Evolutionary conservation across 108 stramenopile genomes (phyloP).

Genomic region (Pseudonitzschia multiseries): DNA sequence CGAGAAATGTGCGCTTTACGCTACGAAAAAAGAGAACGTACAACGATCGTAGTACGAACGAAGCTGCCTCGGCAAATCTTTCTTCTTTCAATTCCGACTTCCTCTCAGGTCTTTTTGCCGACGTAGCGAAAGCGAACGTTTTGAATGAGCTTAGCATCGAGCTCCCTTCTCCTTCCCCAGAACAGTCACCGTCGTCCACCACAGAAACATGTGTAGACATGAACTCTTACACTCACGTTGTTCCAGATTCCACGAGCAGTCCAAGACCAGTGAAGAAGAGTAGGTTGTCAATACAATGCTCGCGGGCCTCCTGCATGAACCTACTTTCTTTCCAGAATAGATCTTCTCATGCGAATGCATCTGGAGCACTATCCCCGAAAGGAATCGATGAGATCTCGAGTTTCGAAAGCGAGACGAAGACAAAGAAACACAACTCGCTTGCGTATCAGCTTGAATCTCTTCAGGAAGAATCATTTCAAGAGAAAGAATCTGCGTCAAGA

Average conservation of each 20-base stretch:
- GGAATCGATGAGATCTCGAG: slow-evolving; percentile 26
- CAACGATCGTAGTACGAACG: background rate
- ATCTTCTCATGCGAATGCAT: background rate
- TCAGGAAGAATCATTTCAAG: background rate
- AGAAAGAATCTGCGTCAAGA: background rate
- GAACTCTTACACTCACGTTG: background rate
- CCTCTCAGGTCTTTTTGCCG: slow-evolving; percentile 55
- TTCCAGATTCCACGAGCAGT: slow-evolving; percentile 5
- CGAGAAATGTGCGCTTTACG: slow-evolving; percentile 8
- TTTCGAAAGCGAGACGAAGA: background rate
- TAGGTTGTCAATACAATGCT: background rate
- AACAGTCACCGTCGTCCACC: background rate
- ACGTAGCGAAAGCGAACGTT: slow-evolving; percentile 45
- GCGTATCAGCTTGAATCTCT: slow-evolving; percentile 38
- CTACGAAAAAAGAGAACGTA: slow-evolving; percentile 9
- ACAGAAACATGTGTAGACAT: background rate
- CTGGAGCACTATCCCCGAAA: slow-evolving; percentile 12
- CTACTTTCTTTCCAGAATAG: background rate
- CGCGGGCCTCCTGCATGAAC: slow-evolving; percentile 23
- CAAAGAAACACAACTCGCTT: slow-evolving; percentile 28
- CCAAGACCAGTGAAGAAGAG: slow-evolving; percentile 32
- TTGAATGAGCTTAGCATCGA: slow-evolving; percentile 16
- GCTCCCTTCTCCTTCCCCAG: background rate
- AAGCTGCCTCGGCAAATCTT: slow-evolving; percentile 5
- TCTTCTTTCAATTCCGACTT: slow-evolving; percentile 56